Evolutionary conservation across 306 rosid species (phyloP).

Genomic region (Gleditsia sinensis): DNA sequence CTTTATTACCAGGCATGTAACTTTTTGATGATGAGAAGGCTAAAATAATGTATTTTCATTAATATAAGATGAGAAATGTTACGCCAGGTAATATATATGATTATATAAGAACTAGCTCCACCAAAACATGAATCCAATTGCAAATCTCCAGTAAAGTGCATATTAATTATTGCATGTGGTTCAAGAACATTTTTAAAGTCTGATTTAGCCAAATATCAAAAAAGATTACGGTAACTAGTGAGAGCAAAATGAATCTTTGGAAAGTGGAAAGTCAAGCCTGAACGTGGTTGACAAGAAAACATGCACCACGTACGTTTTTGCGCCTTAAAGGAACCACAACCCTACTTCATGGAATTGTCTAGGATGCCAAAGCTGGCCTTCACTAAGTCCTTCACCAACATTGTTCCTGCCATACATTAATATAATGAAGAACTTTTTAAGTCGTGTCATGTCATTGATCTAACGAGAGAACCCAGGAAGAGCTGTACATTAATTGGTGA

Average conservation of each 20-base stretch:
- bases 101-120: too few species aligned
- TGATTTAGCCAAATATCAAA: too few species aligned
- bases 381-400: constrained; percentile 26
- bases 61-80: too few species aligned
- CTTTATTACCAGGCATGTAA: too few species aligned
- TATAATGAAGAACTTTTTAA: constrained; percentile 2
- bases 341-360: constrained; percentile 33
- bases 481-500: not conserved
- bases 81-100: too few species aligned
- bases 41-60: too few species aligned
- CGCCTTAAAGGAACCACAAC: constrained; percentile 43
- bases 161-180: too few species aligned
- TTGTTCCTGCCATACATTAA: not conserved
- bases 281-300: constrained; percentile 29
- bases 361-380: constrained; percentile 53
- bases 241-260: not conserved
- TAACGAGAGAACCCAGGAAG: not conserved
- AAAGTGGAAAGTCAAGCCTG: not conserved
- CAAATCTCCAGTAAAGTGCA: too few species aligned
- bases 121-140: too few species aligned
- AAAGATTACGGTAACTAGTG: not conserved
- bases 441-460: not conserved
- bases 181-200: too few species aligned
- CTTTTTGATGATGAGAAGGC: too few species aligned
- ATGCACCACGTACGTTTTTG: constrained; percentile 22